Conservation (phyloP, 2,329 filamentous ascomycete species). For the Fusarium circinatum region DNA sequence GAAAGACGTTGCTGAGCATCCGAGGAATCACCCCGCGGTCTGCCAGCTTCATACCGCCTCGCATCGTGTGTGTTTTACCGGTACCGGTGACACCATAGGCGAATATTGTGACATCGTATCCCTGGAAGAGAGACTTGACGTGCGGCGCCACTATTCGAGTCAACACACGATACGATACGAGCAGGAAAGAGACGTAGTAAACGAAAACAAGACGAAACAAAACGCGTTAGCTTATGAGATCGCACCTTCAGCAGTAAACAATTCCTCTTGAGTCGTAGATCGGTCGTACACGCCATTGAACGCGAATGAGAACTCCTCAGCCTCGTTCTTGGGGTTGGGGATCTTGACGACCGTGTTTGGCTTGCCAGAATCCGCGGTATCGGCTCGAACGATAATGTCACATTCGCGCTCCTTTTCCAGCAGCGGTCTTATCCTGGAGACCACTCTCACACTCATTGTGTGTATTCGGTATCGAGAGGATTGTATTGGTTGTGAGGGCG, state of each 20-base stretch:
- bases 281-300: slow-evolving; percentile 95
- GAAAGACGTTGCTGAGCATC: slow-evolving; percentile 85
- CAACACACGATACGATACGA: slow-evolving; percentile 36
- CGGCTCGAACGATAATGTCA: slow-evolving; percentile 83
- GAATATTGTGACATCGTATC: slow-evolving; percentile 88
- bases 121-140: slow-evolving; percentile 90
- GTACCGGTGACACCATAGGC: slow-evolving; percentile 94
- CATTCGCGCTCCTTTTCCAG: slow-evolving; percentile 86
- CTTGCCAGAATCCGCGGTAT: slow-evolving; percentile 68
- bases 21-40: slow-evolving; percentile 90
- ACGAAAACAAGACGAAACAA: background rate
- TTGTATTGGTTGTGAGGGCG: slow-evolving; percentile 14
- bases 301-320: slow-evolving; percentile 91
- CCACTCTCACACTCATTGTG: slow-evolving; percentile 78
- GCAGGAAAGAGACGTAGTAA: background rate
- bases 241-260: slow-evolving; percentile 90
- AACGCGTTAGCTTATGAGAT: slow-evolving; percentile 12
- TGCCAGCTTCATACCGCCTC: slow-evolving; percentile 85
- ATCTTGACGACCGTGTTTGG: slow-evolving; percentile 81
- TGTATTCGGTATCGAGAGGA: slow-evolving; percentile 16
- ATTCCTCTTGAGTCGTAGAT: slow-evolving; percentile 80
- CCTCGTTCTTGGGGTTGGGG: slow-evolving; percentile 91
- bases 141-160: slow-evolving; percentile 78
- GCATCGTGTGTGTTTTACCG: slow-evolving; percentile 96
- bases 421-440: slow-evolving; percentile 89